Base-by-base conservation (phyloP, 2,329 filamentous ascomycete species). In the Epichloe festucae region DNA sequence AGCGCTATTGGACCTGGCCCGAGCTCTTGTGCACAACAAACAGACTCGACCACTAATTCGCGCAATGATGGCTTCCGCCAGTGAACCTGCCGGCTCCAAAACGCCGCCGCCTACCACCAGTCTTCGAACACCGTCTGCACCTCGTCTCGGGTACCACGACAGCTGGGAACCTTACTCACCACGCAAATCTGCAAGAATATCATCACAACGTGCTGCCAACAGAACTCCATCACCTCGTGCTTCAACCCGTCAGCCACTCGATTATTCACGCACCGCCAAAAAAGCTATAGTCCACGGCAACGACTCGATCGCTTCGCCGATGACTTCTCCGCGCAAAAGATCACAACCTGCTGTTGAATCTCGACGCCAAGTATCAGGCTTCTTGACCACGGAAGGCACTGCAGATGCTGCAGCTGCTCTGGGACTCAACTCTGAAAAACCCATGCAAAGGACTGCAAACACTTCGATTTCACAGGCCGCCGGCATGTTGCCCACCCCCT, bases 401-500 rank as follows among this genome's bases (percentile, higher is more conserved):
- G 63, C 67, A 52, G 67, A 66, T 52, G 70, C 74, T 15, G 70
- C 74, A 12, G 63, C 66, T 14, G 65, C 68, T n/a, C 64, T 73
- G 5, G 70, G 68, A 39, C 60, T 69, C n/a, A 44, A 40, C 19
- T 58, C 62, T 45, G 65, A 62, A 27, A 57, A 58, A 54, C 34
- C 52, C 12, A 44, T 55, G 44, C 64, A 66, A 51, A 56, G 59
- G 38, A 60, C 65, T 41, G 50, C 55, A 43, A 53, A 56, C 44
- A 54, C 58, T 27, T 57, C 66, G 46, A 47, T 65, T 47, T 61
- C 68, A 17, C 67, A 67, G 51, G 59, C 63, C 51, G 60, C 66
- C 51, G 74, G 72, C 56, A 85, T 87, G 76, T 77, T 90, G 45
- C 85, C 84, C 15, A 91, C 87, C 87, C 87, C 87, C 2, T 78